phyloP scores from a whole-genome alignment of 345 rosid species.

The Eucalyptus pauciflora region DNA sequence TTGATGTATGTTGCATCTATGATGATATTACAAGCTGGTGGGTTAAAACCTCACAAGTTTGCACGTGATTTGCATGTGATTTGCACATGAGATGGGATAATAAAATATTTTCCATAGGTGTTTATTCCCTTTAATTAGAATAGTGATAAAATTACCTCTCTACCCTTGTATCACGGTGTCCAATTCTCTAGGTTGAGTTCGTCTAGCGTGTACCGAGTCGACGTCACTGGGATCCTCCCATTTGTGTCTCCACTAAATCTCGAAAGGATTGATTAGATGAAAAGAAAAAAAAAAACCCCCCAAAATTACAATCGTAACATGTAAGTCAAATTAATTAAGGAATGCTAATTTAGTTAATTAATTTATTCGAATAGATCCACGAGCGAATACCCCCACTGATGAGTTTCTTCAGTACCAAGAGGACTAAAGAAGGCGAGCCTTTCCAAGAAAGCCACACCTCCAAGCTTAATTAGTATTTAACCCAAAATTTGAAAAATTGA shows the following conservation, averaged over 20 bases:
- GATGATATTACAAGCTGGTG: no score
- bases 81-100: no score
- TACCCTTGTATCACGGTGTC: slow-evolving; percentile 50
- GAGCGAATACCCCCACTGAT: slow-evolving; percentile 39
- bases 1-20: no score
- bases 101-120: no score
- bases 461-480: slow-evolving; percentile 6
- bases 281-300: rapidly evolving
- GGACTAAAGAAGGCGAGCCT: slow-evolving; percentile 38
- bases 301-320: not conserved
- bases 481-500: not conserved
- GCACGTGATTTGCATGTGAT: no score
- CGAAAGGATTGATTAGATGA: not conserved
- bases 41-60: no score
- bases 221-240: slow-evolving; percentile 59
- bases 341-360: not conserved
- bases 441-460: slow-evolving; percentile 10
- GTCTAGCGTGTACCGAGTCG: slow-evolving; percentile 42
- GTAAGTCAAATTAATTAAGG: not conserved
- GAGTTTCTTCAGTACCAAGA: slow-evolving; percentile 44
- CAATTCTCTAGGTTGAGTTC: slow-evolving; percentile 57
- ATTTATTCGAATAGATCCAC: slow-evolving; percentile 26
- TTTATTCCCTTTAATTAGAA: no score
- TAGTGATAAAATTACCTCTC: slow-evolving; percentile 20
- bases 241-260: slow-evolving; percentile 68